A percentile compares a stretch with the other conserved stretches of the same genome.
Conservation (phyloP, 805 yeast species). For the Candida khao-thaluensis region DNA sequence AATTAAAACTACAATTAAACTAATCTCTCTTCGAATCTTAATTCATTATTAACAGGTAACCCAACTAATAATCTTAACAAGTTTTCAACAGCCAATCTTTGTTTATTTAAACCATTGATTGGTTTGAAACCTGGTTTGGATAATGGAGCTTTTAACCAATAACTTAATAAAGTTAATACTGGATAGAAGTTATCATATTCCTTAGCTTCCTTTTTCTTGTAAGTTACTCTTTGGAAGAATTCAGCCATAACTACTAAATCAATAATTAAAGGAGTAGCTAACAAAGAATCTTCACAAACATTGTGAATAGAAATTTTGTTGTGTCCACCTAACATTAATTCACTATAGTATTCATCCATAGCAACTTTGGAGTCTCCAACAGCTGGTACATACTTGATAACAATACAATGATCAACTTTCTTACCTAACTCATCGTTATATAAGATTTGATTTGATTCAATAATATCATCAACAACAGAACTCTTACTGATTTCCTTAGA, state of each 20-base stretch:
- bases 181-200: constrained; percentile 72
- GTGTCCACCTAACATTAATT: constrained; percentile 96
- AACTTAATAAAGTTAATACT: constrained; percentile 80
- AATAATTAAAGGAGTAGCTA: constrained; percentile 92
- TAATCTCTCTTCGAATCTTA: constrained; percentile 91
- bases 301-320: constrained; percentile 91
- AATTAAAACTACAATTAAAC: constrained; percentile 13
- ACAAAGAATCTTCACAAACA: constrained; percentile 92
- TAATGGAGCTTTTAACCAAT: constrained; percentile 97
- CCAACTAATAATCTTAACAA: constrained; percentile 87
- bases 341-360: constrained; percentile 97
- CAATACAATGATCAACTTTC: constrained; percentile 89
- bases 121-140: constrained; percentile 88
- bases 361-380: constrained; percentile 97
- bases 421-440: constrained; percentile 79
- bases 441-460: constrained; percentile 79
- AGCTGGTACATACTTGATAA: constrained; percentile 89
- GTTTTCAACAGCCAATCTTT: constrained; percentile 89
- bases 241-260: constrained; percentile 90
- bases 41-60: constrained; percentile 83
- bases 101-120: constrained; percentile 92
- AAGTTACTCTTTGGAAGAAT: constrained; percentile 81
- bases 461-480: constrained; percentile 91
- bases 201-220: constrained; percentile 52
- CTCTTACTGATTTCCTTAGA: constrained; percentile 94